phyloP scores from a whole-genome alignment of 352 stramenopile genomes.

The Globisporangium orthogonon region DNA sequence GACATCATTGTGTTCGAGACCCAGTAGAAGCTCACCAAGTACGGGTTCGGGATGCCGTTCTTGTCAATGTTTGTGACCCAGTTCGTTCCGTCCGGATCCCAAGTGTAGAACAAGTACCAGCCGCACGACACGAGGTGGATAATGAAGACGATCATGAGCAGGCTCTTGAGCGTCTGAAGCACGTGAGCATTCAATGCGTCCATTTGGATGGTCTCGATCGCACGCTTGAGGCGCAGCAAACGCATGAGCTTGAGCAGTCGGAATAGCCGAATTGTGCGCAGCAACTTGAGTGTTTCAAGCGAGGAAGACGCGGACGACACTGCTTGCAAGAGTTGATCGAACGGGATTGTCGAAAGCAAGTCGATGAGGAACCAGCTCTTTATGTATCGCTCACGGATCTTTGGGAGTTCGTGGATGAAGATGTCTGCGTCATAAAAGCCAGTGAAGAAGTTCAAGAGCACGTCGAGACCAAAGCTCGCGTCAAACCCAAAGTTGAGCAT shows the following conservation, averaged over 20 bases:
- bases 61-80: conserved; percentile 56
- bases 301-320: conserved; percentile 39
- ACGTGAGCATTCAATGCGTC: conserved; percentile 75
- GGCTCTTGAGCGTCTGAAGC: conserved; percentile 59
- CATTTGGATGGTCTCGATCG: conserved; percentile 61
- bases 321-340: conserved; percentile 58
- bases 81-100: conserved; percentile 56
- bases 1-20: conserved; percentile 93
- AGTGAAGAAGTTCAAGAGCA: conserved; percentile 89
- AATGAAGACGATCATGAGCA: conserved; percentile 71
- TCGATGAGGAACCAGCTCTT: conserved; percentile 77
- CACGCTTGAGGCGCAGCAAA: conserved; percentile 51
- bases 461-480: conserved; percentile 73
- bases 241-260: conserved; percentile 74
- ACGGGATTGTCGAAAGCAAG: conserved; percentile 52
- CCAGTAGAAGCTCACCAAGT: conserved; percentile 91
- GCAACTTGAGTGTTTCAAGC: conserved; percentile 59
- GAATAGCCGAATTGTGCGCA: conserved; percentile 69
- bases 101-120: conserved; percentile 83
- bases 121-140: conserved; percentile 70
- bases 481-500: conserved; percentile 81
- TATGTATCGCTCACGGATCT: conserved; percentile 58
- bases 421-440: conserved; percentile 78
- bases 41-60: conserved; percentile 53
- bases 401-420: conserved; percentile 52